These are phyloP conservation scores for Cercospora zeae-maydis DNA, from an alignment of 2,329 filamentous ascomycete species.

Conservation along the genomic window DNA sequence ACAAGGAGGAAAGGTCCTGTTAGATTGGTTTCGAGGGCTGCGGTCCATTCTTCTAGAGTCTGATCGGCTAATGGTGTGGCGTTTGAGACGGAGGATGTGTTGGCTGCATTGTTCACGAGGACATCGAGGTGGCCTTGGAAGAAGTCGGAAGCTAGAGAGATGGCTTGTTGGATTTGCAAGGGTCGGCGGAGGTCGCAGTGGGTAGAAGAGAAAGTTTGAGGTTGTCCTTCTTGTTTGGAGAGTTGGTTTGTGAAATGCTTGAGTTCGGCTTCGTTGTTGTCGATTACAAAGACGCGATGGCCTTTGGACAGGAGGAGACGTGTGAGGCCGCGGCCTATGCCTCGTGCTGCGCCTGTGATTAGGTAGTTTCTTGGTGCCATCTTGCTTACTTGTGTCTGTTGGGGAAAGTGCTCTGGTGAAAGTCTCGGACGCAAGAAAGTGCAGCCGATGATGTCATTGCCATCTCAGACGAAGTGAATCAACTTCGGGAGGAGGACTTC, in stretches of 20 bases:
- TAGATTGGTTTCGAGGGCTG: constrained; percentile 39
- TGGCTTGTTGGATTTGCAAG: constrained; percentile 34
- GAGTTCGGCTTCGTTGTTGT: constrained; percentile 40
- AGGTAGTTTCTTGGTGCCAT: constrained; percentile 40
- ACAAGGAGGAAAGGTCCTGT: constrained; percentile 37
- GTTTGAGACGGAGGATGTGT: constrained; percentile 38
- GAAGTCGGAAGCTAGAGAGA: constrained; percentile 32
- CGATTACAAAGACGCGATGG: constrained; percentile 43
- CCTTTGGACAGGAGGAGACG: constrained; percentile 39
- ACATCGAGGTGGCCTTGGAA: constrained; percentile 41
- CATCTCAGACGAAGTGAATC: neutral
- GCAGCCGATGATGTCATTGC: constrained; percentile 1
- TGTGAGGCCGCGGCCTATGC: constrained; percentile 40
- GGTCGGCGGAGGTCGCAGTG: constrained; percentile 30
- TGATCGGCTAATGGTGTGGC: constrained; percentile 31
- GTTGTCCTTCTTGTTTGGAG: constrained; percentile 13
- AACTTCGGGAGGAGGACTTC: neutral
- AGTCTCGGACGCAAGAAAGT: neutral
- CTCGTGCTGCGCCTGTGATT: constrained; percentile 39
- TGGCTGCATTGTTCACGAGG: constrained; percentile 45
- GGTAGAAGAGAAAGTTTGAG: constrained; percentile 23
- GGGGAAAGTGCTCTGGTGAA: neutral
- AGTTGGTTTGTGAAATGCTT: constrained; percentile 36
- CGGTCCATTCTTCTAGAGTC: constrained; percentile 41
- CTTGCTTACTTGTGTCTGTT: no score